A percentile compares a stretch with the other conserved stretches of the same genome.
phyloP scores from a whole-genome alignment of 2,329 filamentous ascomycete species.

The Botrytis hyacinthi region DNA sequence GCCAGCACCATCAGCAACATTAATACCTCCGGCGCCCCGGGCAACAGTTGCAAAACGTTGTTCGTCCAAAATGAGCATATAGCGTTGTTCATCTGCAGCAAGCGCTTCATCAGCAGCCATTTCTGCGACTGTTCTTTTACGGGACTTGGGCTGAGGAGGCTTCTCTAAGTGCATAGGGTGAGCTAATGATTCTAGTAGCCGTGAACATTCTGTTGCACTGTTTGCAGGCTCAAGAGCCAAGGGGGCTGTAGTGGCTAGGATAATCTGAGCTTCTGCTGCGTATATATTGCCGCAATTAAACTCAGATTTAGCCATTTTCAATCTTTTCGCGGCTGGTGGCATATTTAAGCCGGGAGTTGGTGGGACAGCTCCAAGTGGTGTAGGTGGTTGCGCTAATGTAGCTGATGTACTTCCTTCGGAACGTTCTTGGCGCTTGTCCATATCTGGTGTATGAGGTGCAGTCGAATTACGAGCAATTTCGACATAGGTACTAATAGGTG shows the following conservation, averaged over 20 bases:
- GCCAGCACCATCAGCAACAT: constrained; percentile 67
- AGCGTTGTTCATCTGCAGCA: constrained; percentile 83
- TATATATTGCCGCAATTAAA: constrained; percentile 72
- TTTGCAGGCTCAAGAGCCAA: constrained; percentile 76
- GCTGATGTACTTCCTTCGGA: constrained; percentile 43
- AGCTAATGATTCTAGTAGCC: constrained; percentile 66
- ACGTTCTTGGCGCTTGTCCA: constrained; percentile 44
- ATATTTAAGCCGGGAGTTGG: constrained; percentile 57
- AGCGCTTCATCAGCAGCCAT: constrained; percentile 92
- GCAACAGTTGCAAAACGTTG: constrained; percentile 62
- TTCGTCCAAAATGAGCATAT: constrained; percentile 91
- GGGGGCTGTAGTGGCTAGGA: constrained; percentile 70
- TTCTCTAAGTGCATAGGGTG: constrained; percentile 75
- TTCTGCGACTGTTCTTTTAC: constrained; percentile 92
- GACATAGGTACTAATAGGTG: constrained; percentile 67
- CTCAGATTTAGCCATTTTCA: constrained; percentile 71
- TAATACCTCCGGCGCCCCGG: constrained; percentile 55
- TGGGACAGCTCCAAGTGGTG: constrained; percentile 63
- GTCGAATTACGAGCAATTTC: constrained; percentile 68
- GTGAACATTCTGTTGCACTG: constrained; percentile 65
- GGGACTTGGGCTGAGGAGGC: constrained; percentile 79
- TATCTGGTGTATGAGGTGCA: constrained; percentile 56
- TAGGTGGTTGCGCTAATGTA: constrained; percentile 49
- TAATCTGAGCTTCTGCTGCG: constrained; percentile 72
- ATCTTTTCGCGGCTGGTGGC: constrained; percentile 61